A percentile compares a stretch with the other conserved stretches of the same genome.
Conservation (phyloP, 2,329 filamentous ascomycete genomes). For the Cladosporium sp. region DNA sequence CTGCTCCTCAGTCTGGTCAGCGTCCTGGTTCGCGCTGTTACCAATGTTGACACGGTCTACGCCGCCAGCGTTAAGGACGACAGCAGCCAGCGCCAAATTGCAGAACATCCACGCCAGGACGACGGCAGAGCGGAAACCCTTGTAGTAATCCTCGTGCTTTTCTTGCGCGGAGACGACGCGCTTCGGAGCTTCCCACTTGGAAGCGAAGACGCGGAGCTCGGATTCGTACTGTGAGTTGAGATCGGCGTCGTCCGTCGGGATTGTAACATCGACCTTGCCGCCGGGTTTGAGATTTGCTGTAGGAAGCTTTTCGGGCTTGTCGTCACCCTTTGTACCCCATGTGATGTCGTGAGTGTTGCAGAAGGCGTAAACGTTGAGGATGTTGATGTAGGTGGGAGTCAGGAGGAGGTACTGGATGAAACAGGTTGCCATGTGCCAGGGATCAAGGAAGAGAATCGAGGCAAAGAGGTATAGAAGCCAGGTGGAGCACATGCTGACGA, state of each 20-base stretch:
- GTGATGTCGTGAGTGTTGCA: conserved; percentile 98
- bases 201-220: conserved; percentile 71
- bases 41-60: conserved; percentile 50
- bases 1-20: conserved; percentile 50
- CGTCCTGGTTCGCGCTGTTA: conserved; percentile 34
- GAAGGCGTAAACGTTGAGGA: conserved; percentile 98
- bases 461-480: conserved; percentile 91
- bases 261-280: conserved; percentile 87
- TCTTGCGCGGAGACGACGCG: conserved; percentile 63
- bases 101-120: conserved; percentile 96
- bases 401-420: conserved; percentile 93
- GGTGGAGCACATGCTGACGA: conserved; percentile 87
- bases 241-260: conserved; percentile 87
- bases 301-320: conserved; percentile 88
- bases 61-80: conserved; percentile 84
- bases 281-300: conserved; percentile 88
- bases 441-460: conserved; percentile 92
- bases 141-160: conserved; percentile 97
- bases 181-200: conserved; percentile 73
- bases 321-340: conserved; percentile 97
- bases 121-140: conserved; percentile 87
- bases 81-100: conserved; percentile 83
- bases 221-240: conserved; percentile 92
- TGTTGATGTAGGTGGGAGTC: conserved; percentile 96
- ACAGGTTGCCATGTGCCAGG: conserved; percentile 98